Percentiles rank a stretch among this genome's conserved stretches.
Evolutionary conservation across 202 grass and related monocot species (phyloP).

Genomic region (Bolboschoenoplectus hybrid): DNA sequence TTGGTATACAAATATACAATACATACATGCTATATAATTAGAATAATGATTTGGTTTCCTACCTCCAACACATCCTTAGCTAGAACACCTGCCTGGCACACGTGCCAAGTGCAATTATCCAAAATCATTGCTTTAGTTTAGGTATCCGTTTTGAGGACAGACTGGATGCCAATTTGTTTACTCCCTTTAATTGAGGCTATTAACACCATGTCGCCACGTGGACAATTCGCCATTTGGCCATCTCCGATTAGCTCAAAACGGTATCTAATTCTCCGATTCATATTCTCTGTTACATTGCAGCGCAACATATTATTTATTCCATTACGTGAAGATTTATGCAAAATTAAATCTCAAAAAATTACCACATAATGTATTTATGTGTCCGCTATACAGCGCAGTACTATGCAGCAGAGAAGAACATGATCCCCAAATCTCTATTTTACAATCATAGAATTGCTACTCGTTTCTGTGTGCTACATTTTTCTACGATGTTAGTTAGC

Average conservation of each 20-base stretch:
- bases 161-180: constrained; percentile 6
- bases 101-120: constrained; percentile 24
- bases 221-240: background rate
- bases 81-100: constrained; percentile 5
- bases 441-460: background rate
- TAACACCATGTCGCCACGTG: constrained; percentile 1
- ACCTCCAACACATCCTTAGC: background rate
- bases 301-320: too few species aligned
- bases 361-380: too few species aligned
- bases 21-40: constrained; percentile 18
- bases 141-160: constrained; percentile 29
- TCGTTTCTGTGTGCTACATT: background rate
- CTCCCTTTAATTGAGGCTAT: constrained; percentile 1
- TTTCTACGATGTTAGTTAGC: background rate
- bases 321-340: too few species aligned
- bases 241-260: background rate
- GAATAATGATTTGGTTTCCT: constrained; percentile 33
- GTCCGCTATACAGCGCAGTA: too few species aligned
- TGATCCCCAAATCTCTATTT: background rate
- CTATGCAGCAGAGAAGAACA: too few species aligned
- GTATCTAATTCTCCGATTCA: background rate
- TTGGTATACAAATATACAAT: too few species aligned
- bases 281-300: too few species aligned
- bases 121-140: constrained; percentile 37
- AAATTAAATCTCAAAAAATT: too few species aligned